Evolutionary conservation across 2,329 filamentous ascomycete species (phyloP), one percentile per base, ranked within the genome.

Genomic region (Annulohypoxylon truncatum): DNA sequence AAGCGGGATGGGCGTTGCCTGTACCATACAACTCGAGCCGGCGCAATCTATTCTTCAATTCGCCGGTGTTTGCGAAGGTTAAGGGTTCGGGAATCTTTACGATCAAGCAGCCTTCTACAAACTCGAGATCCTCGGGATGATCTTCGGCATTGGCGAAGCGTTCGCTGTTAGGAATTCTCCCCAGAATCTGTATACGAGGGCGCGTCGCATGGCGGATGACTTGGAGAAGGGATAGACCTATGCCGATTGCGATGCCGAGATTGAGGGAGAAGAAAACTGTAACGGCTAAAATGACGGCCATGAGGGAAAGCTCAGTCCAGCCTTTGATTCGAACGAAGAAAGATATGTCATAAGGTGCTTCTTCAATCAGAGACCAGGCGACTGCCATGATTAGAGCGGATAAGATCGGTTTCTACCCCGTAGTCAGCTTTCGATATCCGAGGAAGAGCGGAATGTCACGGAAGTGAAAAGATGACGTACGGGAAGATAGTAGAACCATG

Each of bases 11-110:
- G 0, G 92, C 93, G 56, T 87, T 84, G 47, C 84, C 90, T 0
- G 93, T 95, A n/a, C 96, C 96, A 75, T 98, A 97, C 20, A 94
- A 86, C 79, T 98, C 96, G 1, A 99, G 84, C 5, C 96, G 84
- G 4, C 92, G 86, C 9, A 99, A 84, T 3, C 96, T 87, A 55
- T 90, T 91, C 79, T 96, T 97, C 46, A 99, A 83, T 72, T 96
- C 92, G 48, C 94, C 96, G 0, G 96, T 98, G 77, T 99, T 99
- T 75, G 95, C 95, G 77, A 99, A 99, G 0, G 95, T 98, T 53
- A 99, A 83, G 0, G 96, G 96, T 76, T 99, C 96, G 0, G 96
- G 95, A 59, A 99, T 98, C 83, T 98, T 98, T 74, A 98, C 93
- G 65, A 99, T 97, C 8, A 99, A 83, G 66, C 92, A 96, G 13